phyloP scores from a whole-genome alignment of 495 filamentous ascomycete species.

The Beverwykella pulmonaria region DNA sequence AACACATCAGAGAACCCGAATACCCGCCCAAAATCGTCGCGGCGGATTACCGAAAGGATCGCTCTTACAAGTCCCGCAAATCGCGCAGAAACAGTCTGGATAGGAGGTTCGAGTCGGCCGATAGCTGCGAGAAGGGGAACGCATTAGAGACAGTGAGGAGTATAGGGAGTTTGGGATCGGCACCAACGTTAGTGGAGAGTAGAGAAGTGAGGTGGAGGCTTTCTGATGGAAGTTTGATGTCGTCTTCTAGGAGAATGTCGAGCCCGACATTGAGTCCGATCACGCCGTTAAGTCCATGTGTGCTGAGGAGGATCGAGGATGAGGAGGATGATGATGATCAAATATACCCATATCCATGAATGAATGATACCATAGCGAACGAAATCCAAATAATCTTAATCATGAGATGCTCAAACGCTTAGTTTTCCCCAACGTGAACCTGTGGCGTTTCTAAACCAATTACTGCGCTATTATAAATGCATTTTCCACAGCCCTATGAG shows the following conservation, averaged over 20 bases:
- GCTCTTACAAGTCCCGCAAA: conserved; percentile 11
- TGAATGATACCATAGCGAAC: conserved; percentile 20
- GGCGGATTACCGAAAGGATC: conserved; percentile 21
- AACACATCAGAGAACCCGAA: conserved; percentile 14
- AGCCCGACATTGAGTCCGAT: conserved; percentile 33
- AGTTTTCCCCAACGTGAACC: neutral
- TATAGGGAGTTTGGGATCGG: conserved; percentile 31
- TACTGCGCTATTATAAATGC: neutral
- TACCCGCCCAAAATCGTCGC: conserved; percentile 18
- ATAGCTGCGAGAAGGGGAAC: conserved; percentile 34
- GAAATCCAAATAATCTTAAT: conserved; percentile 22
- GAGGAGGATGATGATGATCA: conserved; percentile 33
- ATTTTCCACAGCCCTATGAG: conserved; percentile 1
- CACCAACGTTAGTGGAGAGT: conserved; percentile 33
- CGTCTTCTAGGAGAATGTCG: conserved; percentile 29
- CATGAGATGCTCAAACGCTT: neutral
- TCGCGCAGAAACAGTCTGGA: conserved; percentile 29
- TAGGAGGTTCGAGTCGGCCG: conserved; percentile 11
- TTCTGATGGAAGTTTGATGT: conserved; percentile 19
- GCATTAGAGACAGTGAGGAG: conserved; percentile 33
- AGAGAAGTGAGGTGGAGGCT: conserved; percentile 28
- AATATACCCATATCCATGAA: conserved; percentile 34
- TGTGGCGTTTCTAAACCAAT: neutral
- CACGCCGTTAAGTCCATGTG: conserved; percentile 29
- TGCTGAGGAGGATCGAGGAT: conserved; percentile 25